A percentile compares a stretch with the other conserved stretches of the same genome.
phyloP scores from a whole-genome alignment of 2,329 filamentous ascomycete genomes.

The Diaporthe eres region DNA sequence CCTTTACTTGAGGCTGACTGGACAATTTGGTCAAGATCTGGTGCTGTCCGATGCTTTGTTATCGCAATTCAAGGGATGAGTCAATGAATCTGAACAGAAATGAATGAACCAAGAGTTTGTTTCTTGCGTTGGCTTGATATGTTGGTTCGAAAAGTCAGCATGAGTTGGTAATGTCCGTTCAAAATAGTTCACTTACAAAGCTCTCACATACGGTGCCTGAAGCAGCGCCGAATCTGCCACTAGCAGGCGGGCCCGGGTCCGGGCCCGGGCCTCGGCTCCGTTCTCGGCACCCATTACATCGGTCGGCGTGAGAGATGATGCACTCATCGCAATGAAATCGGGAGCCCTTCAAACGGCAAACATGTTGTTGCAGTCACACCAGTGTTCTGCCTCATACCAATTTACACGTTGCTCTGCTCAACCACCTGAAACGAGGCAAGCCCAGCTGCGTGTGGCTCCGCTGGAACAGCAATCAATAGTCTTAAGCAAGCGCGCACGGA shows the following conservation, averaged over 20 bases:
- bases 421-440: neutral
- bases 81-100: neutral
- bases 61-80: neutral
- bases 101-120: no score
- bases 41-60: neutral
- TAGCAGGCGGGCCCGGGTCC: slow-evolving; percentile 8
- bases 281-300: neutral
- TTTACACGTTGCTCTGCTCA: neutral
- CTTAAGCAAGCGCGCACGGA: neutral
- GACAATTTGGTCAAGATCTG: neutral
- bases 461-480: neutral
- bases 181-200: slow-evolving; percentile 3
- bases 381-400: neutral
- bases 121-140: neutral
- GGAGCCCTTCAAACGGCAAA: neutral
- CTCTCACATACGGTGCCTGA: neutral
- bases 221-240: neutral
- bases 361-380: neutral
- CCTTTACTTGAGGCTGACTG: neutral
- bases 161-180: neutral
- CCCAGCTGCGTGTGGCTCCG: neutral
- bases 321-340: neutral
- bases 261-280: slow-evolving; percentile 4
- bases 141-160: no score
- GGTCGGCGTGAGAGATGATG: neutral